A percentile compares a stretch with the other conserved stretches of the same genome.
Conservation (phyloP, 768 basidiomycete genomes). For the Suillus subaureus region DNA sequence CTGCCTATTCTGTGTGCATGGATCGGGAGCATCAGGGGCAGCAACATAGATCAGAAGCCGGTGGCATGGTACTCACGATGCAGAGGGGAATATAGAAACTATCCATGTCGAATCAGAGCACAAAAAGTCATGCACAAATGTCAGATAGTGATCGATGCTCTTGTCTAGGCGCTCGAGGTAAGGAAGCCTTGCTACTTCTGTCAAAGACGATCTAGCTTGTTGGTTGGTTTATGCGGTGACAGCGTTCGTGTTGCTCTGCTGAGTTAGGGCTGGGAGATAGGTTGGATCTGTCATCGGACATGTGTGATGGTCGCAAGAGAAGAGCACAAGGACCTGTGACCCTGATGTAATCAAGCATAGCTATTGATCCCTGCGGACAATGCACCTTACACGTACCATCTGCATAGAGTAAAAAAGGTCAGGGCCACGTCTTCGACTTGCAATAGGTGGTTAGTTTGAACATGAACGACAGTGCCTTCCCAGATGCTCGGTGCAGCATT, state of each 20-base stretch:
- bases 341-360: background rate
- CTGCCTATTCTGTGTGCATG: slow-evolving; percentile 26
- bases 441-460: background rate
- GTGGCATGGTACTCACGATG: slow-evolving; percentile 22
- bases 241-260: slow-evolving; percentile 14
- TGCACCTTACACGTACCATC: background rate
- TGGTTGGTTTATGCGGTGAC: slow-evolving; percentile 7
- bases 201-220: slow-evolving; percentile 20
- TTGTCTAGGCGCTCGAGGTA: slow-evolving; percentile 14
- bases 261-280: slow-evolving; percentile 11
- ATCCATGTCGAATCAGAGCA: slow-evolving; percentile 15
- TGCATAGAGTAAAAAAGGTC: background rate
- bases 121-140: slow-evolving; percentile 17
- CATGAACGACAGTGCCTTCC: background rate
- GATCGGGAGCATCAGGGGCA: slow-evolving; percentile 14
- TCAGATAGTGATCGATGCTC: slow-evolving; percentile 11
- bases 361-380: background rate
- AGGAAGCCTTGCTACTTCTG: background rate
- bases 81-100: slow-evolving; percentile 23
- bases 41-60: background rate
- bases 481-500: background rate
- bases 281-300: slow-evolving; percentile 18
- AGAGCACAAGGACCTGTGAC: background rate
- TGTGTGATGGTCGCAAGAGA: slow-evolving; percentile 12
- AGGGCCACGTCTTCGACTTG: background rate